A percentile compares a stretch with the other conserved stretches of the same genome.
Evolutionary conservation across 2,329 filamentous ascomycete genomes (phyloP).

Genomic region (Sclerotinia sclerotiorum): DNA sequence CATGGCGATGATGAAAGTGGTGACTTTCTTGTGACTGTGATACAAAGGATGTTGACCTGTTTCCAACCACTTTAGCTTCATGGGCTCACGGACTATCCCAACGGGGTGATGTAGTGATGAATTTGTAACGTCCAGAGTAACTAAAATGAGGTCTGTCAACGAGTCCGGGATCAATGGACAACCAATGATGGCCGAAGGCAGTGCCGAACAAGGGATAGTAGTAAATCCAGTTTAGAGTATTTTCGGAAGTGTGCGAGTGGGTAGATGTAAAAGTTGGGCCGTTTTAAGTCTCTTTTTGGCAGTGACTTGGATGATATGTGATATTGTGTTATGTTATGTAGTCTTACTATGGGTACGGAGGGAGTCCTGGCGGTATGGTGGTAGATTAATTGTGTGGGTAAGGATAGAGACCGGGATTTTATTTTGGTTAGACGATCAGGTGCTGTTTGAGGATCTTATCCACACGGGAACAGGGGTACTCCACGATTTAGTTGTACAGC

Average conservation of each 20-base stretch:
- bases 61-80: slow-evolving; percentile 21
- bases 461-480: slow-evolving; percentile 28
- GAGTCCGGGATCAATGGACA: slow-evolving; percentile 30
- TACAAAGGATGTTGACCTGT: slow-evolving; percentile 13
- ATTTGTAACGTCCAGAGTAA: slow-evolving; percentile 35
- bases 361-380: too few relatives aligned
- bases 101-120: slow-evolving; percentile 14
- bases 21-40: neutral
- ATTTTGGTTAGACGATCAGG: slow-evolving; percentile 38
- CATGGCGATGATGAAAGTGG: slow-evolving; percentile 3
- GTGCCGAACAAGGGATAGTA: neutral
- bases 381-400: slow-evolving; percentile 3
- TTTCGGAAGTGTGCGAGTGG: neutral
- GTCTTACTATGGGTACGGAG: too few relatives aligned
- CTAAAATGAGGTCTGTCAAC: slow-evolving; percentile 25
- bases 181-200: slow-evolving; percentile 24
- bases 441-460: slow-evolving; percentile 40
- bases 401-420: slow-evolving; percentile 29
- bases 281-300: slow-evolving; percentile 1
- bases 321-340: too few relatives aligned
- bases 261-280: neutral
- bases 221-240: neutral
- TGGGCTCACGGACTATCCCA: slow-evolving; percentile 26
- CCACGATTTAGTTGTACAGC: slow-evolving; percentile 35
- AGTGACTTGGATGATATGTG: neutral